Conservation (phyloP, 2,329 filamentous ascomycete genomes). For the Chlorencoelia australis region DNA sequence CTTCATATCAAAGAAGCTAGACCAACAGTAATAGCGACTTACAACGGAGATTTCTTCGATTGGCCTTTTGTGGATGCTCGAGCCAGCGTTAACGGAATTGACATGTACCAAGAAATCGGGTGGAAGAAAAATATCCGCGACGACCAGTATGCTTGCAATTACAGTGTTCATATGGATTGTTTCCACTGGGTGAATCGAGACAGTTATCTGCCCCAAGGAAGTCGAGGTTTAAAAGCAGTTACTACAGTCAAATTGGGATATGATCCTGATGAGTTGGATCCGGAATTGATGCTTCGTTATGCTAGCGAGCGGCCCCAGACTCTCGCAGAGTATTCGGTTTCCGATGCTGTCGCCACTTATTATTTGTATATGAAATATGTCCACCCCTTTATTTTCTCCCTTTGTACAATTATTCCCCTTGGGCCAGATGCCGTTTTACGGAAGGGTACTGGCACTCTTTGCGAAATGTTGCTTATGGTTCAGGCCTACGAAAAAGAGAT, state of each 20-base stretch:
- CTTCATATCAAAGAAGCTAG: slow-evolving; percentile 88
- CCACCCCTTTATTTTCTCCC: slow-evolving; percentile 98
- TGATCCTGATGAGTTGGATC: slow-evolving; percentile 94
- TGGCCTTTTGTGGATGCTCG: slow-evolving; percentile 96
- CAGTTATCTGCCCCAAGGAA: slow-evolving; percentile 94
- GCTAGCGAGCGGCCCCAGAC: slow-evolving; percentile 87
- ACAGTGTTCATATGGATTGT: slow-evolving; percentile 97
- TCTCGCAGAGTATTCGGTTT: slow-evolving; percentile 94
- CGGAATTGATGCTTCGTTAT: slow-evolving; percentile 92
- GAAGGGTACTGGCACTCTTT: slow-evolving; percentile 96
- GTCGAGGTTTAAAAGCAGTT: slow-evolving; percentile 92
- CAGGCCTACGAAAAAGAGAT: slow-evolving; percentile 91
- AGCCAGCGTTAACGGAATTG: slow-evolving; percentile 88
- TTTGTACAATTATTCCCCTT: slow-evolving; percentile 92
- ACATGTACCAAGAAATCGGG: slow-evolving; percentile 98
- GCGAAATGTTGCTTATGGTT: slow-evolving; percentile 98
- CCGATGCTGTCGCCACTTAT: slow-evolving; percentile 96
- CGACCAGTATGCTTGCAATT: slow-evolving; percentile 91
- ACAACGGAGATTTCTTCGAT: slow-evolving; percentile 99
- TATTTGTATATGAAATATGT: slow-evolving; percentile 99
- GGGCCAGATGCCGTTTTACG: slow-evolving; percentile 86
- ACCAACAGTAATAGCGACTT: slow-evolving; percentile 97
- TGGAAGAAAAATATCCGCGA: slow-evolving; percentile 83
- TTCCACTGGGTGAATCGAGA: slow-evolving; percentile 99
- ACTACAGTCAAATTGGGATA: slow-evolving; percentile 97